Percentiles rank a stretch among this genome's conserved stretches.
These are phyloP conservation scores for Podochytrium sp. DNA, from an alignment of 192 early-diverging fungal genomes.

Conservation along the genomic window DNA sequence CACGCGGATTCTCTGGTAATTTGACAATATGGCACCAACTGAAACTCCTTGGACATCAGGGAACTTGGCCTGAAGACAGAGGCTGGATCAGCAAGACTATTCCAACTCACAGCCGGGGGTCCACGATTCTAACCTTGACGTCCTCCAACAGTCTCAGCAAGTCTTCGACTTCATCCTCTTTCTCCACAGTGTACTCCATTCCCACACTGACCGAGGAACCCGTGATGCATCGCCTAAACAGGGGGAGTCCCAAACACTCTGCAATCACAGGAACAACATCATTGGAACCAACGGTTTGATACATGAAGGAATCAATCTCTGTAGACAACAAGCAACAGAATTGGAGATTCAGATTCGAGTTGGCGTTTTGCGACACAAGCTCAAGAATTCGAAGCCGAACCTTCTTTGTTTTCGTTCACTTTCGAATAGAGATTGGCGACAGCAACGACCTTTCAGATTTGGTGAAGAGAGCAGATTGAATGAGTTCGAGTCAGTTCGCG, in stretches of 20 bases:
- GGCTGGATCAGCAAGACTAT: no score
- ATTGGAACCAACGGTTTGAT: conserved; percentile 92
- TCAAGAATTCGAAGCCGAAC: neutral
- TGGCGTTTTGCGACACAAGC: neutral
- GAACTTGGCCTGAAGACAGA: conserved; percentile 57
- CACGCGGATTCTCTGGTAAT: conserved; percentile 96
- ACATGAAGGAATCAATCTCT: conserved; percentile 95
- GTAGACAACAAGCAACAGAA: neutral
- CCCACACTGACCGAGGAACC: conserved; percentile 69
- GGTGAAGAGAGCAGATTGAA: neutral
- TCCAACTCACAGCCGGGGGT: neutral
- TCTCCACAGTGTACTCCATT: conserved; percentile 68
- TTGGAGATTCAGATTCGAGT: no score
- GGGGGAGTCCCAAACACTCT: conserved; percentile 82
- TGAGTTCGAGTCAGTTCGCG: neutral
- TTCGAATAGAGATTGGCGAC: conserved; percentile 90
- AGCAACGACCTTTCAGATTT: conserved; percentile 70
- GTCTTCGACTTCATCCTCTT: conserved; percentile 94
- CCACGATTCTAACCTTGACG: no score
- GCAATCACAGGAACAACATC: conserved; percentile 82
- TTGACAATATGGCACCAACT: conserved; percentile 94
- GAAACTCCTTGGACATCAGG: conserved; percentile 87
- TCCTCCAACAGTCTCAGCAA: conserved; percentile 72
- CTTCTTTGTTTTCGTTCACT: conserved; percentile 63
- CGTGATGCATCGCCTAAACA: conserved; percentile 76